Conservation (phyloP, 768 basidiomycete species). For the Russula sp. region DNA sequence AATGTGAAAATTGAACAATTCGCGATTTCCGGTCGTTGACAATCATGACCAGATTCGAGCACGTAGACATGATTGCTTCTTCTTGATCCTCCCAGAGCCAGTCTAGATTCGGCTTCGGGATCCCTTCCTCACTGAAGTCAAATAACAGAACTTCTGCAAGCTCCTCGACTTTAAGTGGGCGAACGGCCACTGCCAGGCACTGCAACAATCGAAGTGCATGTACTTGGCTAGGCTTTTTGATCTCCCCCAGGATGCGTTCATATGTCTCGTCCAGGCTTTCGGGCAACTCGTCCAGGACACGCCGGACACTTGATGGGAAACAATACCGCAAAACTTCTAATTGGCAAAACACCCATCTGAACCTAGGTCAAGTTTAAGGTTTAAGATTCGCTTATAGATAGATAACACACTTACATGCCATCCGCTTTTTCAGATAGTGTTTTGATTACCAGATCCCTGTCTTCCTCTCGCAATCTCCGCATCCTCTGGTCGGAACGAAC, state of each 20-base stretch:
- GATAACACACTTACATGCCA: slow-evolving; percentile 5
- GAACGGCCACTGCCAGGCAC: background rate
- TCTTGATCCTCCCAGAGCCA: background rate
- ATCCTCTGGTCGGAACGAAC: slow-evolving; percentile 11
- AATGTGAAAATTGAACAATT: background rate
- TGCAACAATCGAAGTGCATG: slow-evolving; percentile 3
- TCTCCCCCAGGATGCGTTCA: background rate
- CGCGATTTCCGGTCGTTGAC: background rate
- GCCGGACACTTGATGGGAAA: background rate
- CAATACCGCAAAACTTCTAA: background rate
- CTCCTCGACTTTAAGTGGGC: background rate
- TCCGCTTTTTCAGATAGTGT: slow-evolving; percentile 7
- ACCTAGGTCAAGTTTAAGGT: slow-evolving; percentile 1
- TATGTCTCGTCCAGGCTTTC: slow-evolving; percentile 6
- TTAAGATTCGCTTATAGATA: background rate
- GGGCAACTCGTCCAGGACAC: background rate
- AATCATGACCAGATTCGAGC: background rate
- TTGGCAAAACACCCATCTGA: slow-evolving; percentile 15
- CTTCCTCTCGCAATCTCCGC: slow-evolving; percentile 7
- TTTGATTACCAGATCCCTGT: slow-evolving; percentile 7
- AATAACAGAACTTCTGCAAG: background rate
- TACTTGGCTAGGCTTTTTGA: background rate
- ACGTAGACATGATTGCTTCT: background rate
- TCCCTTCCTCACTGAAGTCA: background rate
- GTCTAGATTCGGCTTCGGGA: background rate